These are phyloP conservation scores for Leccinum rimulosum DNA, from an alignment of 768 basidiomycete species.

Conservation along the genomic window DNA sequence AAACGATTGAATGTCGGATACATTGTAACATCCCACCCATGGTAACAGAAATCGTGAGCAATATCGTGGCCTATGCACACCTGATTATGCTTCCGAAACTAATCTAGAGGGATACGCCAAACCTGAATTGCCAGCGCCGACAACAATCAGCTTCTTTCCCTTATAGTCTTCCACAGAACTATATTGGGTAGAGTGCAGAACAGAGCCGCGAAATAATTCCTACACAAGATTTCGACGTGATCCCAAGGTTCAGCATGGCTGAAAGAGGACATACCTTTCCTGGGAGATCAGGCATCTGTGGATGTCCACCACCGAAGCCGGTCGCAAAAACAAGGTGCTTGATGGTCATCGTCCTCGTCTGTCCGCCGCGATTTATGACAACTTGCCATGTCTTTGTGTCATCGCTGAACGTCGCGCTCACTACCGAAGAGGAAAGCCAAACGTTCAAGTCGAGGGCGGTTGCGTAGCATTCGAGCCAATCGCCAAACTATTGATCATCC, in stretches of 20 bases:
- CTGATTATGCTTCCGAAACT: not conserved
- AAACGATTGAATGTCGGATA: slow-evolving; percentile 8
- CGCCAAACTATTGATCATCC: slow-evolving; percentile 42
- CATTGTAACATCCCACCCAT: slow-evolving; percentile 32
- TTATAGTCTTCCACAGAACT: slow-evolving; percentile 42
- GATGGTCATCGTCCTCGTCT: slow-evolving; percentile 34
- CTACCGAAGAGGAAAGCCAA: slow-evolving; percentile 50
- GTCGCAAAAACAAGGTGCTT: slow-evolving; percentile 58
- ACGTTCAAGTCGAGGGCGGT: slow-evolving; percentile 57
- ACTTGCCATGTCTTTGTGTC: slow-evolving; percentile 43
- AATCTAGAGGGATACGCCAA: slow-evolving; percentile 2
- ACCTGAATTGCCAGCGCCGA: slow-evolving; percentile 66
- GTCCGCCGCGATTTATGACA: slow-evolving; percentile 31
- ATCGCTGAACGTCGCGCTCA: slow-evolving; percentile 33
- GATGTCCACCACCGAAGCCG: slow-evolving; percentile 47
- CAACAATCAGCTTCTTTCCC: slow-evolving; percentile 63
- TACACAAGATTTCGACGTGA: slow-evolving; percentile 8
- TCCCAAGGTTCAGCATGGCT: not conserved
- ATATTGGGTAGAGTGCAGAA: slow-evolving; percentile 54
- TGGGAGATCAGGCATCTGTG: slow-evolving; percentile 45
- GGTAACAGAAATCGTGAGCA: slow-evolving; percentile 31
- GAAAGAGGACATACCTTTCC: slow-evolving; percentile 34
- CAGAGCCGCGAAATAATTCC: slow-evolving; percentile 50
- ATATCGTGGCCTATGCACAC: slow-evolving; percentile 37
- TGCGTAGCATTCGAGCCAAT: slow-evolving; percentile 64